Conservation (phyloP, 768 basidiomycete species). For the Hypholoma sublateritium region DNA sequence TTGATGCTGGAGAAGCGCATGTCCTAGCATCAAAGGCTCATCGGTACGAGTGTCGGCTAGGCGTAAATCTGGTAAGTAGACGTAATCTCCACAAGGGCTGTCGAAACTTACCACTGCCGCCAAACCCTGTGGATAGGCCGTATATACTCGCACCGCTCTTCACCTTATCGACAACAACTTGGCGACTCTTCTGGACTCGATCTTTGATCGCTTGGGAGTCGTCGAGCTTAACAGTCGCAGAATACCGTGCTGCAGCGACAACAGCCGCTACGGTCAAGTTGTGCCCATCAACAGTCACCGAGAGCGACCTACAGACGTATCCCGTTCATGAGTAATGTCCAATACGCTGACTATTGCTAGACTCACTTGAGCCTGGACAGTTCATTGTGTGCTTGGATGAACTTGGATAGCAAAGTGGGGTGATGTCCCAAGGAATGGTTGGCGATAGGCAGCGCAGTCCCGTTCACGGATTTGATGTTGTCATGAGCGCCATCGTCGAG, state of each 20-base stretch:
- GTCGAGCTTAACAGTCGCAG: slow-evolving; percentile 43
- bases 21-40: slow-evolving; percentile 59
- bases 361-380: slow-evolving; percentile 14
- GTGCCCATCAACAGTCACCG: slow-evolving; percentile 63
- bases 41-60: slow-evolving; percentile 75
- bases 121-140: slow-evolving; percentile 80
- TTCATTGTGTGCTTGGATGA: slow-evolving; percentile 19
- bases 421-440: slow-evolving; percentile 3
- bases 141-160: slow-evolving; percentile 70
- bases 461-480: slow-evolving; percentile 17
- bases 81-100: slow-evolving; percentile 6
- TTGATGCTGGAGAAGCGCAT: slow-evolving; percentile 73
- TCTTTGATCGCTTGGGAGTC: slow-evolving; percentile 39
- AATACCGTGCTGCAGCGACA: slow-evolving; percentile 62
- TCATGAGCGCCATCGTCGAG: slow-evolving; percentile 22
- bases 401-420: slow-evolving; percentile 18
- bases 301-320: slow-evolving; percentile 43
- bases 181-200: slow-evolving; percentile 60
- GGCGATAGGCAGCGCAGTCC: slow-evolving; percentile 8
- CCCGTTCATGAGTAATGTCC: background rate
- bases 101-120: slow-evolving; percentile 57
- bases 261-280: slow-evolving; percentile 67
- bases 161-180: slow-evolving; percentile 70
- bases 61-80: slow-evolving; percentile 2
- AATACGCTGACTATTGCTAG: background rate